Percentiles rank a stretch among this genome's conserved stretches.
Evolutionary conservation across 176 grass and related monocot species (phyloP).

Genomic region (Melocanna baccifera): DNA sequence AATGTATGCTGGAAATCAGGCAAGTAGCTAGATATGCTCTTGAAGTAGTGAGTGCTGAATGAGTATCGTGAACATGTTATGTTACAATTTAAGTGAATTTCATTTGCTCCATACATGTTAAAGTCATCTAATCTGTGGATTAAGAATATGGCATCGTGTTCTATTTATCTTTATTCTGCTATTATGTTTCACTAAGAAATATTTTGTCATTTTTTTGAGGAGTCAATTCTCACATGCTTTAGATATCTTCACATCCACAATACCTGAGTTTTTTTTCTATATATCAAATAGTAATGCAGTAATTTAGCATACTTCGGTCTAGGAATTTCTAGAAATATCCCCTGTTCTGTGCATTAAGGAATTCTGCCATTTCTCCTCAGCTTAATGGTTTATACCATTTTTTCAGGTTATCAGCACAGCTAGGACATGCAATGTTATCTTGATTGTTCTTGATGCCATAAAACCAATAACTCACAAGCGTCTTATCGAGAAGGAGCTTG

Average conservation of each 20-base stretch:
- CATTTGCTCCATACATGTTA: not conserved
- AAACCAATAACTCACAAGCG: slow-evolving; percentile 99
- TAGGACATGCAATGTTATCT: slow-evolving; percentile 96
- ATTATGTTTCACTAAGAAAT: not conserved
- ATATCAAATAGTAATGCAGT: not conserved
- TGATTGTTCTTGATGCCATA: slow-evolving; percentile 96
- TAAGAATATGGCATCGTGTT: not conserved
- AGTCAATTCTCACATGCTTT: not conserved
- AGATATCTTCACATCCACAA: not conserved
- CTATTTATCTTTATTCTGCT: not conserved
- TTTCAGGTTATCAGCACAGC: slow-evolving; percentile 97
- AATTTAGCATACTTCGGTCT: not conserved
- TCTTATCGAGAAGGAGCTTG: slow-evolving; percentile 95
- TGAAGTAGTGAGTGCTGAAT: not conserved
- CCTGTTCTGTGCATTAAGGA: not conserved
- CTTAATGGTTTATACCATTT: not conserved
- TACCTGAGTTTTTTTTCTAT: not conserved
- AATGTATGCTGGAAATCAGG: not conserved
- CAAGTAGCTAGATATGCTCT: not conserved
- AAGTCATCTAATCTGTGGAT: not conserved
- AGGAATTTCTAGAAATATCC: not conserved
- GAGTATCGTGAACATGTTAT: not conserved
- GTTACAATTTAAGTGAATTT: not conserved
- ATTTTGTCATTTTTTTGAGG: not conserved
- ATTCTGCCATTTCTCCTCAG: not conserved